These are phyloP conservation scores for Gamarada debralockiae DNA, from an alignment of 495 filamentous ascomycete genomes.

Conservation along the genomic window DNA sequence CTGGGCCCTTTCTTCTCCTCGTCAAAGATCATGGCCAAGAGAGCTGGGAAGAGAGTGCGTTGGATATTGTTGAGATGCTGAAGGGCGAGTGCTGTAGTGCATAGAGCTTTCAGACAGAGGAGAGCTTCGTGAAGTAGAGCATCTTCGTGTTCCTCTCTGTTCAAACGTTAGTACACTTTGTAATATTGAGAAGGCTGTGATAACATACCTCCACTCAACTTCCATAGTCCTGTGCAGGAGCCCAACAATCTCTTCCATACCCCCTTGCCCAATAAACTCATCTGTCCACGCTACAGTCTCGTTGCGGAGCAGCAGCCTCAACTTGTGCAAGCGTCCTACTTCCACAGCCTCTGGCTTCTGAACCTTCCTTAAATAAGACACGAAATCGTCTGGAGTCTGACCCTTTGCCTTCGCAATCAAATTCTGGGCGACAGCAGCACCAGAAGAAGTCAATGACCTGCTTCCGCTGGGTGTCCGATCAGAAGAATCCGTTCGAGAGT, in stretches of 20 bases:
- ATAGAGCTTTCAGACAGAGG: constrained; percentile 90
- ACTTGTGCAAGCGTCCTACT: constrained; percentile 90
- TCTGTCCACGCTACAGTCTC: constrained; percentile 96
- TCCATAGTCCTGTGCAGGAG: constrained; percentile 87
- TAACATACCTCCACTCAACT: constrained; percentile 87
- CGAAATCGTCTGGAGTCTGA: constrained; percentile 71
- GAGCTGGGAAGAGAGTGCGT: constrained; percentile 74
- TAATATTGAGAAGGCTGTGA: constrained; percentile 4
- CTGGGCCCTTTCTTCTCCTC: constrained; percentile 95
- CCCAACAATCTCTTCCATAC: constrained; percentile 86
- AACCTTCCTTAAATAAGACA: constrained; percentile 72
- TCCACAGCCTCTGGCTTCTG: constrained; percentile 79
- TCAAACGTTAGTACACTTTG: constrained; percentile 27
- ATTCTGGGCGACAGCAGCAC: constrained; percentile 29
- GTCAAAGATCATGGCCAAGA: constrained; percentile 88
- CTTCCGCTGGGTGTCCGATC: constrained; percentile 45
- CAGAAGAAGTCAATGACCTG: constrained; percentile 37
- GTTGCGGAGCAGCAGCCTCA: constrained; percentile 84
- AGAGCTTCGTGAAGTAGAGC: constrained; percentile 86
- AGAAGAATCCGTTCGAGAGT: constrained; percentile 47
- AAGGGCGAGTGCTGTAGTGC: constrained; percentile 82
- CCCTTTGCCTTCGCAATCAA: constrained; percentile 50
- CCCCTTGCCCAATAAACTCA: constrained; percentile 79
- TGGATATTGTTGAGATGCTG: constrained; percentile 78
- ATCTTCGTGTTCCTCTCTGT: constrained; percentile 91